These are phyloP conservation scores for Rubus idaeus DNA, from an alignment of 306 rosid species.

Conservation along the genomic window DNA sequence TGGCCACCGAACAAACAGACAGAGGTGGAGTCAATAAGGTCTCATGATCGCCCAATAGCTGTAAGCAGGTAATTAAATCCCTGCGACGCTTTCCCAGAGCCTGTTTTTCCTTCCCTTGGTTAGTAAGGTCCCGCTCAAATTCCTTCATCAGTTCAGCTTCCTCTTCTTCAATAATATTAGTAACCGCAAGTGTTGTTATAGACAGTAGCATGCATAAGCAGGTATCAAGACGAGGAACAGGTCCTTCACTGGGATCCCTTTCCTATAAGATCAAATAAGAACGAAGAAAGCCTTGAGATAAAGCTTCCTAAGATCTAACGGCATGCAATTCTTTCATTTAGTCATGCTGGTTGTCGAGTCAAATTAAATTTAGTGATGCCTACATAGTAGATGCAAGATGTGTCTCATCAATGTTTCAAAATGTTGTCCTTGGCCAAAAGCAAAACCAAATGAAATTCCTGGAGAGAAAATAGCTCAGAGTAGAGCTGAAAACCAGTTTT, in stretches of 20 bases:
- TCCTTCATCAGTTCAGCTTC: constrained; percentile 72
- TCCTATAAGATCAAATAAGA: constrained; percentile 47
- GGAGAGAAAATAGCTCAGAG: background rate
- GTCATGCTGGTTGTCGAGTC: background rate
- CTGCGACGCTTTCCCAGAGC: constrained; percentile 54
- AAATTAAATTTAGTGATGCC: background rate
- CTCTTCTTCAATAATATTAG: constrained; percentile 80
- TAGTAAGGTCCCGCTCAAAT: constrained; percentile 47
- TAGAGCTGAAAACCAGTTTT: background rate
- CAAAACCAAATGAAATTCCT: background rate
- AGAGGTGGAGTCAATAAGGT: constrained; percentile 69
- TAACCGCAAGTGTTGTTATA: constrained; percentile 61
- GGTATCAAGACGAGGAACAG: constrained; percentile 76
- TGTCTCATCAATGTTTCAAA: background rate
- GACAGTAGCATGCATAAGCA: constrained; percentile 81
- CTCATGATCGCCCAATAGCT: constrained; percentile 70
- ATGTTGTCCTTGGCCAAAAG: background rate
- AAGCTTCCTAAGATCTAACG: background rate
- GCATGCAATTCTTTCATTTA: background rate
- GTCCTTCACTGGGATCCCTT: constrained; percentile 75
- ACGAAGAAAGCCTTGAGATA: constrained; percentile 1
- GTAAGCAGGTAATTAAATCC: constrained; percentile 71
- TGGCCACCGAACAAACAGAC: constrained; percentile 53
- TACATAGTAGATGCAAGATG: background rate
- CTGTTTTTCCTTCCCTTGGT: constrained; percentile 51